These are phyloP conservation scores for Digitaria exilis DNA, from an alignment of 202 grass and related monocot genomes.

Conservation along the genomic window DNA sequence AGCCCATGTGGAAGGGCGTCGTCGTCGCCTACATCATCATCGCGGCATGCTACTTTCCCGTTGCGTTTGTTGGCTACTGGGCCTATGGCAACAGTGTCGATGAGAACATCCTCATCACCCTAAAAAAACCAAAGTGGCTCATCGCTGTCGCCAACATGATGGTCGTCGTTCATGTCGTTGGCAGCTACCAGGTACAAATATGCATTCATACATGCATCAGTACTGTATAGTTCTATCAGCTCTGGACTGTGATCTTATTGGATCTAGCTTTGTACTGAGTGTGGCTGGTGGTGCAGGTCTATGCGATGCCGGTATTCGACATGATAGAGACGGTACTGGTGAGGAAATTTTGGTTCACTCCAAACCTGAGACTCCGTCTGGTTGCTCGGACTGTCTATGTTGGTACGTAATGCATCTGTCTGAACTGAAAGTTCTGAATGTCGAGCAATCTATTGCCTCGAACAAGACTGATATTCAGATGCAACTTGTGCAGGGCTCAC, in stretches of 20 bases:
- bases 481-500: slow-evolving; percentile 64
- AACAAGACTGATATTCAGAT: slow-evolving; percentile 33
- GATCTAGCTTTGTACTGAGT: neutral
- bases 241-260: neutral
- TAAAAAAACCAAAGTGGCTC: slow-evolving; percentile 71
- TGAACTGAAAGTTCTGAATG: neutral
- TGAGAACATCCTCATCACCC: slow-evolving; percentile 67
- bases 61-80: slow-evolving; percentile 76
- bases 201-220: neutral
- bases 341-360: slow-evolving; percentile 61
- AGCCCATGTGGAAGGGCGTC: slow-evolving; percentile 93
- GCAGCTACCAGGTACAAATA: slow-evolving; percentile 31
- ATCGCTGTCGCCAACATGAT: slow-evolving; percentile 89
- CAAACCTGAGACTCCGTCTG: slow-evolving; percentile 63
- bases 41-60: slow-evolving; percentile 87
- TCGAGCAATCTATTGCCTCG: neutral
- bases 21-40: slow-evolving; percentile 83
- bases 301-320: slow-evolving; percentile 84
- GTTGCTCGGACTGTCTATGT: slow-evolving; percentile 67
- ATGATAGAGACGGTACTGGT: slow-evolving; percentile 86
- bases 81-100: slow-evolving; percentile 52
- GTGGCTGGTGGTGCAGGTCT: slow-evolving; percentile 45
- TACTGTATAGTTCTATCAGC: neutral
- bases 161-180: slow-evolving; percentile 89
- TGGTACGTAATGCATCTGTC: slow-evolving; percentile 52